These are phyloP conservation scores for Eleusine indica DNA, from an alignment of 176 grass and related monocot genomes.

Conservation along the genomic window DNA sequence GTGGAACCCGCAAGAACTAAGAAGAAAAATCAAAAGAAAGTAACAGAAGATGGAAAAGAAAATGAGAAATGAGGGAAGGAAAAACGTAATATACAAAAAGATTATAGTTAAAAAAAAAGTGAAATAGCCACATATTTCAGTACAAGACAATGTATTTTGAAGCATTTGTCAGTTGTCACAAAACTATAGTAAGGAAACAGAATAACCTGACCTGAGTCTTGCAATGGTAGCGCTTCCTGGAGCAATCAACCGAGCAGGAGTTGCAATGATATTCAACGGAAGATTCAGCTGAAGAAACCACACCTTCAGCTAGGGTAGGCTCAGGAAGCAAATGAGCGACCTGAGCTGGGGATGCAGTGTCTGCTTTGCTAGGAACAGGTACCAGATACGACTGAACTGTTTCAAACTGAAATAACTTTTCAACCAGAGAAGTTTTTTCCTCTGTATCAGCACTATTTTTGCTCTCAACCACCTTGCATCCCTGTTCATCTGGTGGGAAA, in stretches of 20 bases:
- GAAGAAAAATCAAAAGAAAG: too few species aligned
- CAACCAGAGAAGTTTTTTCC: constrained; percentile 41
- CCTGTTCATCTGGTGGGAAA: constrained; percentile 46
- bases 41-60: too few species aligned
- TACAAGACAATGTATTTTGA: background rate
- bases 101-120: too few species aligned
- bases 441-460: constrained; percentile 31
- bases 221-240: constrained; percentile 75
- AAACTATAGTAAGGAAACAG: background rate
- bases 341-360: too few species aligned
- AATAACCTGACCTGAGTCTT: constrained; percentile 63
- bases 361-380: constrained; percentile 42
- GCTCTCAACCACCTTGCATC: constrained; percentile 39
- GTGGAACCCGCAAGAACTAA: too few species aligned
- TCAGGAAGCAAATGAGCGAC: too few species aligned
- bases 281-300: constrained; percentile 41
- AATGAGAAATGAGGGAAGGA: too few species aligned
- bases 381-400: constrained; percentile 40
- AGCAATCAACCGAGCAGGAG: constrained; percentile 88
- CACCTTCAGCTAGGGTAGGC: constrained; percentile 42
- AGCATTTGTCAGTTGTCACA: background rate
- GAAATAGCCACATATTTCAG: background rate
- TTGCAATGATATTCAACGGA: constrained; percentile 93
- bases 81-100: too few species aligned
- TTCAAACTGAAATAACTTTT: constrained; percentile 83